A percentile compares a stretch with the other conserved stretches of the same genome.
phyloP scores from a whole-genome alignment of 805 yeast species.

The Brettanomyces custersianus region DNA sequence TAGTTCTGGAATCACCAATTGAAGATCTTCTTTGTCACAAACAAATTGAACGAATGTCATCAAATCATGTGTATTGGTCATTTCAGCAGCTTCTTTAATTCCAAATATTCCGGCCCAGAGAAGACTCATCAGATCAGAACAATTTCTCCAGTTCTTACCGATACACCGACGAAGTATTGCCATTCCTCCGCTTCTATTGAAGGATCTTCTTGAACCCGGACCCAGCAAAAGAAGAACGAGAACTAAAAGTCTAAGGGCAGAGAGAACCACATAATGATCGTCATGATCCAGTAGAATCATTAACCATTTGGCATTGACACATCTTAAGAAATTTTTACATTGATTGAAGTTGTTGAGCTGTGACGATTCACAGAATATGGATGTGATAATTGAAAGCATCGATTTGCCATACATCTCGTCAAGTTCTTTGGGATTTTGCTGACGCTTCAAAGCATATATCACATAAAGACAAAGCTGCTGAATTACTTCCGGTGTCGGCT shows the following conservation, averaged over 20 bases:
- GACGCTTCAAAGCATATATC: constrained; percentile 33
- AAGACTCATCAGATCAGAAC: constrained; percentile 33
- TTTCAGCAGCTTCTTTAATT: constrained; percentile 25
- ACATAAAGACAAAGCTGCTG: constrained; percentile 43
- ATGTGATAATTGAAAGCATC: constrained; percentile 28
- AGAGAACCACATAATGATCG: constrained; percentile 27
- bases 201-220: constrained; percentile 35
- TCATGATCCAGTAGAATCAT: constrained; percentile 40
- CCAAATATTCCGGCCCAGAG: constrained; percentile 42
- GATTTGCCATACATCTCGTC: constrained; percentile 26
- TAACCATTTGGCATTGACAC: constrained; percentile 59
- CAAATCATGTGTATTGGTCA: constrained; percentile 30
- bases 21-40: constrained; percentile 2
- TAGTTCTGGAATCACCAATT: no score
- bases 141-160: constrained; percentile 35
- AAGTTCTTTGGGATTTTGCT: constrained; percentile 1
- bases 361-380: constrained; percentile 32
- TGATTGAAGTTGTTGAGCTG: neutral
- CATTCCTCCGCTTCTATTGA: constrained; percentile 44
- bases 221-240: constrained; percentile 40
- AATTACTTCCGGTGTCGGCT: constrained; percentile 46
- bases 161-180: constrained; percentile 37
- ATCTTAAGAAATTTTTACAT: constrained; percentile 36
- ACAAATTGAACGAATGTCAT: constrained; percentile 12
- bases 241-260: constrained; percentile 37